Percentiles rank a stretch among this genome's conserved stretches.
phyloP scores from a whole-genome alignment of 129 eudicot genomes.

The Flaveria sonorensis region DNA sequence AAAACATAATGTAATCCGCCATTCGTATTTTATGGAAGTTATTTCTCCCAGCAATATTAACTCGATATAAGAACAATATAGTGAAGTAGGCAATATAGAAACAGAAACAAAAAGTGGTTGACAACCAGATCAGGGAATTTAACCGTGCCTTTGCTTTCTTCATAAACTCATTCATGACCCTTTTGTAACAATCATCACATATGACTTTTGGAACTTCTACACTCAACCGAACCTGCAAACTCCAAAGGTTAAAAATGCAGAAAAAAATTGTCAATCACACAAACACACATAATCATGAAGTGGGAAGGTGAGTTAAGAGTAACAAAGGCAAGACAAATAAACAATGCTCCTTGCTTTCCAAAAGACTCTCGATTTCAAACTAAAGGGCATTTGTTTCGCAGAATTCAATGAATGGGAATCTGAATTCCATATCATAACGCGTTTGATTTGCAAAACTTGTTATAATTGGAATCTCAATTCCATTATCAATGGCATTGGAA shows the following conservation, averaged over 20 bases:
- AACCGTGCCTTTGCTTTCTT: slow-evolving; percentile 70
- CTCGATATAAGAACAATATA: background rate
- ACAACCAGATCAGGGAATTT: slow-evolving; percentile 3
- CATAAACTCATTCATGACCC: slow-evolving; percentile 68
- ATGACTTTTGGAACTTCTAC: slow-evolving; percentile 80
- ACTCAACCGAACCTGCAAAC: slow-evolving; percentile 73
- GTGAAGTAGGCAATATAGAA: background rate
- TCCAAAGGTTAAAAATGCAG: slow-evolving; percentile 18
- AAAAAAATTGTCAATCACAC: background rate
- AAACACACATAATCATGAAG: background rate
- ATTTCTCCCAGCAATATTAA: background rate
- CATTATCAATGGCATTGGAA: no score
- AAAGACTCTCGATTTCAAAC: no score
- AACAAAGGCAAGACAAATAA: no score
- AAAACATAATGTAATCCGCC: background rate
- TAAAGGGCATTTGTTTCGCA: background rate
- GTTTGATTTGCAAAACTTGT: no score
- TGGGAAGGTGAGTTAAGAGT: no score
- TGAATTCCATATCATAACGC: no score
- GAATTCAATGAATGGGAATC: no score
- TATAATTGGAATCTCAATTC: no score
- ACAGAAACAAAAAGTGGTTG: background rate
- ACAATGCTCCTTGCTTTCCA: no score
- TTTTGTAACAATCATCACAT: slow-evolving; percentile 80
- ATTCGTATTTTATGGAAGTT: background rate